Evolutionary conservation across 2,329 filamentous ascomycete genomes (phyloP).

Genomic region (Cryphonectria radicalis): DNA sequence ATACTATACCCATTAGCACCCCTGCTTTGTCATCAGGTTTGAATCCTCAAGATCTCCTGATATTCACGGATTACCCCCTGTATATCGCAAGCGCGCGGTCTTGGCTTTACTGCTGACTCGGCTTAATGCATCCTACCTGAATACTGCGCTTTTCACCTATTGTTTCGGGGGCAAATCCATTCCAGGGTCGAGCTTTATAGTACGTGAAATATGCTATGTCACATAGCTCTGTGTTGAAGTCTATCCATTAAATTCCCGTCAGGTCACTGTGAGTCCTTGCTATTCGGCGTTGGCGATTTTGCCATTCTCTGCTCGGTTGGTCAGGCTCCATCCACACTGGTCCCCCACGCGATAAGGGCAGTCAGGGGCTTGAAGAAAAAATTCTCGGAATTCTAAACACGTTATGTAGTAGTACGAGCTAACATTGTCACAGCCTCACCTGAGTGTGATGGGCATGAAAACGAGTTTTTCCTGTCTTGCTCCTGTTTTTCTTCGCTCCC

Average conservation of each 20-base stretch:
- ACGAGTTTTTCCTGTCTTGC: not conserved
- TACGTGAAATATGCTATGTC: not conserved
- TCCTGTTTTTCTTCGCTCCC: not conserved
- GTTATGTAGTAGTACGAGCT: not conserved
- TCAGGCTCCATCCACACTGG: not conserved
- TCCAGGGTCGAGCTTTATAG: not conserved
- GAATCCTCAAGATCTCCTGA: not conserved
- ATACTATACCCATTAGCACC: not conserved
- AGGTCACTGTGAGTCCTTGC: not conserved
- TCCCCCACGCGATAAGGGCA: not conserved
- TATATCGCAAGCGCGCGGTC: slow-evolving; percentile 3
- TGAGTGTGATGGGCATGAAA: not conserved
- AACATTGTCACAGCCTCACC: not conserved
- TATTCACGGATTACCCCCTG: not conserved
- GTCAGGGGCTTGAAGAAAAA: not conserved
- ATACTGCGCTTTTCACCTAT: not conserved
- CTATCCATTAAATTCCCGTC: not conserved
- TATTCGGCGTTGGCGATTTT: not conserved
- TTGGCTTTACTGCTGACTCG: not conserved
- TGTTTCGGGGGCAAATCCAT: not conserved
- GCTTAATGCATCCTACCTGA: not conserved
- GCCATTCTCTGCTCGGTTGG: not conserved
- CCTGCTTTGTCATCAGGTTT: not conserved
- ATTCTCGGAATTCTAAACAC: not conserved
- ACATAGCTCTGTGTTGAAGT: not conserved